phyloP scores from a whole-genome alignment of 2,329 filamentous ascomycete species.

The Chaetomium strumarium region DNA sequence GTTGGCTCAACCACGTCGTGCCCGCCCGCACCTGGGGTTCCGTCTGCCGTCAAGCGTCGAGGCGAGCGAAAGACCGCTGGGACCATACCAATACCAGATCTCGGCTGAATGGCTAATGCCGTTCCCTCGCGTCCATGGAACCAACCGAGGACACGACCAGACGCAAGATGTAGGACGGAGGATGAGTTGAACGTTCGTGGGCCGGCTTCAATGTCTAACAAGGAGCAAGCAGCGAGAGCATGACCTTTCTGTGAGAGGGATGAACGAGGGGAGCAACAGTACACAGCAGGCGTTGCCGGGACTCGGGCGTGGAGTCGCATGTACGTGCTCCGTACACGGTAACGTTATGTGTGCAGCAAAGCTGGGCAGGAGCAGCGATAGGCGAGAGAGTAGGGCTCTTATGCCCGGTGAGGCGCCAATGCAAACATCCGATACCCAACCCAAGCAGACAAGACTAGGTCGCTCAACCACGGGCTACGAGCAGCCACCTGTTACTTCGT shows the following conservation, averaged over 20 bases:
- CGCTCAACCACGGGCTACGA: conserved; percentile 20
- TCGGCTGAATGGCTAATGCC: conserved; percentile 48
- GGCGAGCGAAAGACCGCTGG: conserved; percentile 31
- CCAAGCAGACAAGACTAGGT: conserved; percentile 24
- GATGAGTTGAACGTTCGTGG: conserved; percentile 20
- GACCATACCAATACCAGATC: conserved; percentile 35
- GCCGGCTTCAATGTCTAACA: conserved; percentile 23
- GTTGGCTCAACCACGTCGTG: conserved; percentile 36
- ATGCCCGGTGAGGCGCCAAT: conserved; percentile 25
- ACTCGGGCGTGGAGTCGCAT: conserved; percentile 18
- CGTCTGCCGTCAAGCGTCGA: conserved; percentile 28
- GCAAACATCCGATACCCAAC: conserved; percentile 26
- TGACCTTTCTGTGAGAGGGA: conserved; percentile 11
- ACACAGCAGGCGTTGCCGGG: conserved; percentile 17
- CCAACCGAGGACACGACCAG: conserved; percentile 31
- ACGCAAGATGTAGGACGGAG: conserved; percentile 15
- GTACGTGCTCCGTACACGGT: conserved; percentile 7
- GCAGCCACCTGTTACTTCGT: conserved; percentile 3
- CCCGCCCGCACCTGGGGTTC: conserved; percentile 12
- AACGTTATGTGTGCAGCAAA: conserved; percentile 16
- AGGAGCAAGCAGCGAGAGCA: conserved; percentile 17
- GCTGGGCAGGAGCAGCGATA: conserved; percentile 22
- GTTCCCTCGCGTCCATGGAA: conserved; percentile 35
- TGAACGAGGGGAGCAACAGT: conserved; percentile 17
- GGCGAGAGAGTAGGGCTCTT: conserved; percentile 16